Evolutionary conservation across 352 stramenopile species (phyloP).

Genomic region (Vaucheria bursata): DNA sequence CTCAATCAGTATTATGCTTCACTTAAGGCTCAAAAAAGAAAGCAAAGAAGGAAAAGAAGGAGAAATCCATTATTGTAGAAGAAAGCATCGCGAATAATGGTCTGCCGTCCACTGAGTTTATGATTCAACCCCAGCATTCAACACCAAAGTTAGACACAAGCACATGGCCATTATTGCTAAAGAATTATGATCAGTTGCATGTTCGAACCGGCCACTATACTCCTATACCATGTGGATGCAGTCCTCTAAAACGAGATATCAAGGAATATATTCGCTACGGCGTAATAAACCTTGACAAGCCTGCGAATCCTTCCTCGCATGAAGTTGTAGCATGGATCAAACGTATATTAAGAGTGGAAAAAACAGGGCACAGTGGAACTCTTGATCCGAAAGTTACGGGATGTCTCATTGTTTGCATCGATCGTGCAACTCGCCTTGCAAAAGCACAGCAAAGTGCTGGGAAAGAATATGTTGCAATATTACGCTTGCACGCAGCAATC

Average conservation of each 20-base stretch:
- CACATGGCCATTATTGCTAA: constrained; percentile 94
- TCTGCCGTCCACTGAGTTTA: constrained; percentile 22
- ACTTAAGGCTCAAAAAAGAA: constrained; percentile 6
- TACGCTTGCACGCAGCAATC: constrained; percentile 90
- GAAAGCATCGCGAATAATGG: neutral
- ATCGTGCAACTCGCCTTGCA: constrained; percentile 89
- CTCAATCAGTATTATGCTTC: neutral
- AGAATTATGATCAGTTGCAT: constrained; percentile 98
- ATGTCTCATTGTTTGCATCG: constrained; percentile 99
- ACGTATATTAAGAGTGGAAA: constrained; percentile 97
- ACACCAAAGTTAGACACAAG: constrained; percentile 46
- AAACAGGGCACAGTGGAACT: constrained; percentile 97
- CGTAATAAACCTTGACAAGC: constrained; percentile 99
- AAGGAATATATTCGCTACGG: constrained; percentile 95
- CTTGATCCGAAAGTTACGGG: constrained; percentile 99
- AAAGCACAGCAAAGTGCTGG: constrained; percentile 90
- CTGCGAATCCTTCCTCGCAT: constrained; percentile 96
- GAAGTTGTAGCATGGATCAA: constrained; percentile 99
- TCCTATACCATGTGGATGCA: constrained; percentile 90
- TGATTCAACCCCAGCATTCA: constrained; percentile 42
- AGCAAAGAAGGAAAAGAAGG: constrained; percentile 33
- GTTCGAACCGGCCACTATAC: constrained; percentile 98
- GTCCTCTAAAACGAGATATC: constrained; percentile 90
- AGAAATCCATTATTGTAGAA: neutral
- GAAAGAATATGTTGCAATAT: constrained; percentile 98